Conservation (phyloP, 1,284 basidiomycete genomes). For the Malassezia pachydermatis region DNA sequence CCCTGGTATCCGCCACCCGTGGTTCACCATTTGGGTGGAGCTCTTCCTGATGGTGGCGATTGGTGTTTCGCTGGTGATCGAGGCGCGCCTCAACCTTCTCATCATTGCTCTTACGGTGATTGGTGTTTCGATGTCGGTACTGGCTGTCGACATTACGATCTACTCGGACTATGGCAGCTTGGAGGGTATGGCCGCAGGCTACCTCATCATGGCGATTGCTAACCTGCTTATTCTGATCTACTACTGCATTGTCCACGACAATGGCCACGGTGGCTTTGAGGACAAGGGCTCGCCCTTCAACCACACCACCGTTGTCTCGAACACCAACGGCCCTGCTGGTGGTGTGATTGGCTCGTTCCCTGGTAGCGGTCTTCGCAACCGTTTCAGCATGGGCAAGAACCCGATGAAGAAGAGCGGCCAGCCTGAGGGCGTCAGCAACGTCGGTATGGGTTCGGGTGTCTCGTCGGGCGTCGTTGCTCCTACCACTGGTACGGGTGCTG, state of each 20-base stretch:
- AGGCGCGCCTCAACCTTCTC: neutral
- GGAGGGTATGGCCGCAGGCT: slow-evolving; percentile 74
- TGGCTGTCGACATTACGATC: slow-evolving; percentile 57
- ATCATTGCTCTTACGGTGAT: slow-evolving; percentile 60
- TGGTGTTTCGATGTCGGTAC: slow-evolving; percentile 66
- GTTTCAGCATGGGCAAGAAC: slow-evolving; percentile 13
- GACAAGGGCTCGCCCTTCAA: slow-evolving; percentile 46
- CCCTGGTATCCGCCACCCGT: slow-evolving; percentile 59
- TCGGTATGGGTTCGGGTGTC: neutral
- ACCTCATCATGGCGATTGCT: slow-evolving; percentile 80
- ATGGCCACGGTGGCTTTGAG: neutral
- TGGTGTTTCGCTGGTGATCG: neutral
- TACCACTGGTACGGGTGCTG: neutral
- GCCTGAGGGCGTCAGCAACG: neutral
- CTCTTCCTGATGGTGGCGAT: slow-evolving; percentile 7
- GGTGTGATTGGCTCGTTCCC: slow-evolving; percentile 20
- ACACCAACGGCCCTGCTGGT: slow-evolving; percentile 59
- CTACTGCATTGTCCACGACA: slow-evolving; percentile 52
- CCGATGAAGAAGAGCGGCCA: neutral
- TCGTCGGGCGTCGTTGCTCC: neutral
- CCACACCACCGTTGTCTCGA: neutral
- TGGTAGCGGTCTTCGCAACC: slow-evolving; percentile 21
- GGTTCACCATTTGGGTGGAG: slow-evolving; percentile 65
- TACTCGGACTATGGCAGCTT: slow-evolving; percentile 21
- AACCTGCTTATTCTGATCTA: slow-evolving; percentile 83